phyloP scores from a whole-genome alignment of 345 rosid species.

The Rhizophora mangle region DNA sequence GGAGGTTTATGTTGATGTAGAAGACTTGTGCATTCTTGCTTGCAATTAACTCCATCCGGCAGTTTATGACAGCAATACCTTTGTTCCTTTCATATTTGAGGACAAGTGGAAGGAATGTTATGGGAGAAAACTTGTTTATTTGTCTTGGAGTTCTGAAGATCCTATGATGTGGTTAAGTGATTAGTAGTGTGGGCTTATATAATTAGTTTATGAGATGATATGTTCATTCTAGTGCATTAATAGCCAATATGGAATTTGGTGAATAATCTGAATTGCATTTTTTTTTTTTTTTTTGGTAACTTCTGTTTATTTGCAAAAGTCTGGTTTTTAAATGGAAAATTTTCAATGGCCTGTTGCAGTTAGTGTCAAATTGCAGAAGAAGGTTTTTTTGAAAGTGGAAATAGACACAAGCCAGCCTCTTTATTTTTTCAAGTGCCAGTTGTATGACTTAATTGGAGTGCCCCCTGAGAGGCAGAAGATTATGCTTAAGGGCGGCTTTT shows the following conservation, averaged over 20 bases:
- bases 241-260: not conserved
- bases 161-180: no score
- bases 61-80: no score
- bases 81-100: no score
- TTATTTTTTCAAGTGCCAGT: constrained; percentile 80
- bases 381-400: constrained; percentile 73
- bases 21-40: no score
- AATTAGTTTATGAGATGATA: no score
- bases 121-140: no score
- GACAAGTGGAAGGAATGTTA: no score
- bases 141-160: no score
- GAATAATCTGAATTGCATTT: not conserved
- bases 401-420: constrained; percentile 75
- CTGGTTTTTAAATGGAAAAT: not conserved
- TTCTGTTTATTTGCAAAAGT: not conserved
- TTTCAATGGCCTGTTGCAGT: constrained; percentile 41
- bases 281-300: not conserved
- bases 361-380: constrained; percentile 95
- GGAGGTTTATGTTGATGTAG: no score
- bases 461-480: constrained; percentile 97
- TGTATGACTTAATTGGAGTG: constrained; percentile 88
- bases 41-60: no score
- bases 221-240: not conserved
- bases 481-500: constrained; percentile 92
- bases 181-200: no score